Evolutionary conservation across 2,329 filamentous ascomycete genomes (phyloP).

Genomic region (Mycosphaerella arachidis): DNA sequence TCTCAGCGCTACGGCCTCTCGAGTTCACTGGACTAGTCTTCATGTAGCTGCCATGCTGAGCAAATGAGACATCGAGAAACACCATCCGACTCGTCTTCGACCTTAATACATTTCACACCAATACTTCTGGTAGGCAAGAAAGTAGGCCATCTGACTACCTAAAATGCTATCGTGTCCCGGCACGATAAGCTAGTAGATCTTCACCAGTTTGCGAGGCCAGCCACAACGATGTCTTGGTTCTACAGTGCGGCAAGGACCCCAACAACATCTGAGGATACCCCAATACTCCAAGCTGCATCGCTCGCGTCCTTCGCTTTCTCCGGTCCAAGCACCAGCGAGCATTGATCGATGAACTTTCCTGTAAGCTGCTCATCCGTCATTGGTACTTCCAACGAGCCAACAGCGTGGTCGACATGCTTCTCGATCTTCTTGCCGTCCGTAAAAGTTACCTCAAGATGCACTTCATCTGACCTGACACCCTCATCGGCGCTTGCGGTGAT

Average conservation of each 20-base stretch:
- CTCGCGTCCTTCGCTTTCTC: conserved; percentile 23
- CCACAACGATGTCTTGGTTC: neutral
- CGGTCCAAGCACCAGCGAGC: conserved; percentile 39
- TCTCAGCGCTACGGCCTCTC: neutral
- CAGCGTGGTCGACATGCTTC: conserved; percentile 48
- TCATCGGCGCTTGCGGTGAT: conserved; percentile 43
- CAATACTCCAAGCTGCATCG: conserved; percentile 23
- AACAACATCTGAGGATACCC: conserved; percentile 17
- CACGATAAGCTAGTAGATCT: too few species aligned
- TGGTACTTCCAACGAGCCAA: conserved; percentile 48
- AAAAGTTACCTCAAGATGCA: conserved; percentile 37
- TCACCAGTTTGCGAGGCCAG: too few species aligned
- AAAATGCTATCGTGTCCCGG: too few species aligned
- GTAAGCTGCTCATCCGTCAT: conserved; percentile 45
- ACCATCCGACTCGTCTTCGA: neutral
- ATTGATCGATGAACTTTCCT: conserved; percentile 50
- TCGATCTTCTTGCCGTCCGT: conserved; percentile 37
- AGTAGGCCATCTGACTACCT: too few species aligned
- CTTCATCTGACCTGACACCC: conserved; percentile 41
- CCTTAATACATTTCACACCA: too few species aligned
- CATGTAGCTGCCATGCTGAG: neutral
- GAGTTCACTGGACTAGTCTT: neutral
- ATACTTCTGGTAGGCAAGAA: too few species aligned
- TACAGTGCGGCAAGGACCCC: neutral
- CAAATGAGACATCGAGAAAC: neutral